Evolutionary conservation across 208 protist genomes (phyloP).

Genomic region (Leishmania arabica): DNA sequence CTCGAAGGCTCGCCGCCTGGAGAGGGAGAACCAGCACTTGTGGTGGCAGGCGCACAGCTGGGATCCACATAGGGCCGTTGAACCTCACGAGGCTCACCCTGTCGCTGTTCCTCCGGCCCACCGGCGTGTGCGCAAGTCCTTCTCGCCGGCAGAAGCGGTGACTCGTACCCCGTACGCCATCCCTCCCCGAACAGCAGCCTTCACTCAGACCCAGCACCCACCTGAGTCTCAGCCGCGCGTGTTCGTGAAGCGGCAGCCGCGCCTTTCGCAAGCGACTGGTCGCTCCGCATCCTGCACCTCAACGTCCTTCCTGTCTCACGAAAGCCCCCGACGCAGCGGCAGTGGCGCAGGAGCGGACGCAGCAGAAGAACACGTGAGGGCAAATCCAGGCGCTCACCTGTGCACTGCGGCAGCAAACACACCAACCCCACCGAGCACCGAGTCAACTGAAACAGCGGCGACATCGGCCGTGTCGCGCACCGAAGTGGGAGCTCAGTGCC

Average conservation of each 20-base stretch:
- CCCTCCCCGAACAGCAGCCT: neutral
- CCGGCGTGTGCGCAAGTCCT: neutral
- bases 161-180: neutral
- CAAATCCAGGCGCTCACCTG: neutral
- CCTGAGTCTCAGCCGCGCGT: neutral
- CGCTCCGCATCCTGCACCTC: constrained; percentile 2
- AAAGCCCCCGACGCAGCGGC: neutral
- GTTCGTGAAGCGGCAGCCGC: constrained; percentile 10
- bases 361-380: neutral
- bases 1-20: constrained; percentile 25
- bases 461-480: neutral
- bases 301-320: neutral
- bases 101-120: neutral
- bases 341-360: neutral
- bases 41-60: constrained; percentile 35
- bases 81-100: neutral
- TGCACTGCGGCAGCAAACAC: constrained; percentile 4
- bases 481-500: constrained; percentile 1
- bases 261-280: neutral
- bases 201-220: neutral
- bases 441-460: neutral
- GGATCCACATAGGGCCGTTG: constrained; percentile 16
- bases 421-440: neutral
- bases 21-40: constrained; percentile 23
- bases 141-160: neutral